These are phyloP conservation scores for Rutstroemia sp. DNA, from an alignment of 2,329 filamentous ascomycete species.

Conservation along the genomic window DNA sequence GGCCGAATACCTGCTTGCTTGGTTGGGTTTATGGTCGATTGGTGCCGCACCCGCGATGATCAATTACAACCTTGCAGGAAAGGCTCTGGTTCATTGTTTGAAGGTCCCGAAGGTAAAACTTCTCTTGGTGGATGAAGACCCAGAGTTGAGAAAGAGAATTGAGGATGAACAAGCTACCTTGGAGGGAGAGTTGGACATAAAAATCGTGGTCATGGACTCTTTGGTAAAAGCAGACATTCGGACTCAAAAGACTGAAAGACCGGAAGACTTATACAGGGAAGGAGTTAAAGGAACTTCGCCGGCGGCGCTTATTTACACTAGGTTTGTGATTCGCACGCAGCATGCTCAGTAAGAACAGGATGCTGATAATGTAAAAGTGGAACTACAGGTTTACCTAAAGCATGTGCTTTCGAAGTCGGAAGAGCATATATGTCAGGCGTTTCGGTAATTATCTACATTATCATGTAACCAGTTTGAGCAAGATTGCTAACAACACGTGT, in stretches of 20 bases:
- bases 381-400: slow-evolving; percentile 71
- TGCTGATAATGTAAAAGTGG: slow-evolving; percentile 38
- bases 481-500: neutral
- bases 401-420: slow-evolving; percentile 50
- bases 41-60: slow-evolving; percentile 64
- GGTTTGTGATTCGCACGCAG: slow-evolving; percentile 29
- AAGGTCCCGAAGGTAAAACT: slow-evolving; percentile 48
- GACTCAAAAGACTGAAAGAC: slow-evolving; percentile 40
- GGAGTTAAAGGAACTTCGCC: slow-evolving; percentile 46
- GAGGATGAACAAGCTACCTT: slow-evolving; percentile 49
- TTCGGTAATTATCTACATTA: slow-evolving; percentile 16
- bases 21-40: slow-evolving; percentile 57
- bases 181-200: slow-evolving; percentile 40
- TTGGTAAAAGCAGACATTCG: slow-evolving; percentile 40
- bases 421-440: slow-evolving; percentile 29
- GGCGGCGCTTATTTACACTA: slow-evolving; percentile 63
- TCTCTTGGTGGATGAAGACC: slow-evolving; percentile 51
- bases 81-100: slow-evolving; percentile 59
- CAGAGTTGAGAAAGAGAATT: slow-evolving; percentile 43
- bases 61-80: slow-evolving; percentile 59
- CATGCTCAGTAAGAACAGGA: neutral
- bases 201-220: slow-evolving; percentile 44
- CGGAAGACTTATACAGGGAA: slow-evolving; percentile 47
- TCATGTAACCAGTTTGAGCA: neutral
- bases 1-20: slow-evolving; percentile 58